Evolutionary conservation across 805 yeast species (phyloP), one percentile per base, ranked within the genome.

Genomic region (Wickerhamomyces rabaulensis): DNA sequence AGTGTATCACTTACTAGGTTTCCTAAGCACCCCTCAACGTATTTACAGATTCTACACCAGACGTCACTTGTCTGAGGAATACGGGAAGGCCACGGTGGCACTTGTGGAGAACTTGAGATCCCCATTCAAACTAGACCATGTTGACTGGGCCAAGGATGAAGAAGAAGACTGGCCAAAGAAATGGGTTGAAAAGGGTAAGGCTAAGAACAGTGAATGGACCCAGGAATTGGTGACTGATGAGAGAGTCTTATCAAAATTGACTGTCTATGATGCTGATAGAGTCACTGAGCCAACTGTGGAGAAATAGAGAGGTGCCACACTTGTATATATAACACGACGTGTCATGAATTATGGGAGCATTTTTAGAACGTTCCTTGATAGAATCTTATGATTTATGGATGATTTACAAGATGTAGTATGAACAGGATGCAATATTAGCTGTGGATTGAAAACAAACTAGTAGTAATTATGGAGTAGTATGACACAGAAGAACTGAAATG

Each of bases 151-250:
- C 46, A 57, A 68, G 44, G 79, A 71, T 38, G 97, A 90, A 63
- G 97, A 91, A 61, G 58, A 64, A 6, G 92, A 87, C 53, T 92
- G 97, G 97, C 96, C 97, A 13, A 65, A 70, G 45, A 75, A 76
- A 48, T 92, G 97, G 96, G 85, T 87, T 29, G 74, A 80, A 53
- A 75, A 74, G 48, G 96, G 96, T n/a, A 62, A 65, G 41, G 85
- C 79, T 44, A 84, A 80, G 53, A 69, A 78, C 37, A 84, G 95
- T 52, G 97, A 92, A 62, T 92, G 99, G 99, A 80, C 84, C 46
- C 80, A 81, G 58, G 91, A 84, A 23, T 68, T 91, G 41, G 70
- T 61, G 8, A 78, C 78, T 25, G 98, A 92, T 60, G 79, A 78
- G 9, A 70, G 96, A 49, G 79, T 92, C 16, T 64, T 75, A 10